Conservation (phyloP, 441 rosid species). For the Dalechampia spathulata region DNA sequence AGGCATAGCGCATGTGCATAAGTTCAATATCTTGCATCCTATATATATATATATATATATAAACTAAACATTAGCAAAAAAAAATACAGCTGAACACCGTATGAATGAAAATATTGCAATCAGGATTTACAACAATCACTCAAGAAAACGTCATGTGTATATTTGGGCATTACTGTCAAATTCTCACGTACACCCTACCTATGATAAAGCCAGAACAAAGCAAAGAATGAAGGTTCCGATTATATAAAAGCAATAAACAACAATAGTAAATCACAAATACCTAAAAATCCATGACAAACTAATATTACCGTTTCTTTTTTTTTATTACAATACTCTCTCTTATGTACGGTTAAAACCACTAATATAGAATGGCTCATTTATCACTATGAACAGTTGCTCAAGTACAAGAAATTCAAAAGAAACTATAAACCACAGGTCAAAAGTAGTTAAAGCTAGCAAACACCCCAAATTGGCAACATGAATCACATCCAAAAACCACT, state of each 20-base stretch:
- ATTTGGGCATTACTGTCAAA: neutral
- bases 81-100: neutral
- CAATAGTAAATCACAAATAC: too few relatives aligned
- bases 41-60: too few relatives aligned
- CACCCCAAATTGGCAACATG: neutral
- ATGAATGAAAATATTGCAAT: constrained; percentile 4
- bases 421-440: neutral
- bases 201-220: too few relatives aligned
- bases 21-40: constrained; percentile 97
- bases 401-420: neutral
- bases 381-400: neutral
- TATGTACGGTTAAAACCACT: neutral
- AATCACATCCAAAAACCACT: constrained; percentile 5
- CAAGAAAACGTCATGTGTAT: neutral
- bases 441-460: constrained; percentile 1
- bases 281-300: neutral
- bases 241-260: too few relatives aligned
- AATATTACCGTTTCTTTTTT: neutral
- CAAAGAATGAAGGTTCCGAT: too few relatives aligned
- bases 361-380: neutral
- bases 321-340: neutral
- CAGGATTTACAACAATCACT: too few relatives aligned
- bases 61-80: constrained; percentile 8
- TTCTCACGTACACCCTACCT: neutral
- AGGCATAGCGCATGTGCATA: constrained; percentile 95